Percentiles rank a stretch among this genome's conserved stretches.
Evolutionary conservation across 208 protist species (phyloP).

Genomic region (Lotmaria passim): DNA sequence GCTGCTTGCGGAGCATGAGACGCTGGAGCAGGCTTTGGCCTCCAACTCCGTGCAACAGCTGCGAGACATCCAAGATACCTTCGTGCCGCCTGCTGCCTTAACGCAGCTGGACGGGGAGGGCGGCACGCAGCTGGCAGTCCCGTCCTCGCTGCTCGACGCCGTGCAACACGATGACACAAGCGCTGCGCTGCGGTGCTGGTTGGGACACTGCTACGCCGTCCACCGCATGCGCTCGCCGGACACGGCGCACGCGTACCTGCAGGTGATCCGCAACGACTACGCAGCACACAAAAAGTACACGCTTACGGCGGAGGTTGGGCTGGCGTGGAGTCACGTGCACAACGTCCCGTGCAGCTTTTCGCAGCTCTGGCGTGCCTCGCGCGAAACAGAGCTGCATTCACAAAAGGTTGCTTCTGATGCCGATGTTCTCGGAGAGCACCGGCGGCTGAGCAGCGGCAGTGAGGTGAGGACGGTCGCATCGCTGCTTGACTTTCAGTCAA

Average conservation of each 20-base stretch:
- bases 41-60: not conserved
- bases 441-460: not conserved
- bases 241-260: conserved; percentile 47
- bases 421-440: not conserved
- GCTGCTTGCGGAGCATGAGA: conserved; percentile 7
- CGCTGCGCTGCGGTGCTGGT: conserved; percentile 40
- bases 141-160: conserved; percentile 20
- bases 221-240: conserved; percentile 34
- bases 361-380: conserved; percentile 20
- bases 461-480: not conserved
- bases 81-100: conserved; percentile 5
- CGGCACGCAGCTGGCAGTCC: conserved; percentile 12
- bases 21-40: conserved; percentile 6
- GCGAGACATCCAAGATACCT: not conserved
- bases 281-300: conserved; percentile 15
- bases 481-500: conserved; percentile 10
- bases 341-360: conserved; percentile 19
- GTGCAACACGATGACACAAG: conserved; percentile 37
- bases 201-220: conserved; percentile 42
- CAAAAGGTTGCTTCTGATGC: not conserved
- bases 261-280: conserved; percentile 31
- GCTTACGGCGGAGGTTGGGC: conserved; percentile 21
- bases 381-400: not conserved
- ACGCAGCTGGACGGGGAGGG: conserved; percentile 3
- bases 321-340: conserved; percentile 34